These are phyloP conservation scores for Ilyonectria destructans DNA, from an alignment of 2,329 filamentous ascomycete genomes.

Conservation along the genomic window DNA sequence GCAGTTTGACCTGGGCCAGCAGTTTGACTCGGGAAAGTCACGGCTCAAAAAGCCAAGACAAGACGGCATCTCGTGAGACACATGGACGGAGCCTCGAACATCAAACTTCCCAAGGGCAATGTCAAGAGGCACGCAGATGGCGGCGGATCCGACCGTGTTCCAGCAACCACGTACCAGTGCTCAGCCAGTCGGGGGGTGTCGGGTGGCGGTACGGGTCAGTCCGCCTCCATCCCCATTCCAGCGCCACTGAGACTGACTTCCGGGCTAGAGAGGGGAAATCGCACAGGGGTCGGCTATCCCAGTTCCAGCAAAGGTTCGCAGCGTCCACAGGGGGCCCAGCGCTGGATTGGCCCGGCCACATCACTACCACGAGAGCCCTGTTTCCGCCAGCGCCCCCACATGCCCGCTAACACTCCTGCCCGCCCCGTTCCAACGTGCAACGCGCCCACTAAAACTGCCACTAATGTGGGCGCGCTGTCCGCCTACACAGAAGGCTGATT, in stretches of 20 bases:
- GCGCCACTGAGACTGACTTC: not conserved
- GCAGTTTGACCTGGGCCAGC: not conserved
- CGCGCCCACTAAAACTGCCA: slow-evolving; percentile 2
- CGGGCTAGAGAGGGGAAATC: no score
- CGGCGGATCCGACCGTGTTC: not conserved
- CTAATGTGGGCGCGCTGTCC: not conserved
- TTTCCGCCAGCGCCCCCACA: no score
- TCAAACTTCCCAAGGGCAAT: not conserved
- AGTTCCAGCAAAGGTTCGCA: not conserved
- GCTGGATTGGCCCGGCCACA: slow-evolving; percentile 1
- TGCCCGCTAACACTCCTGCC: not conserved
- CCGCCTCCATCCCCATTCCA: slow-evolving; percentile 26
- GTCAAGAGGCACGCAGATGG: slow-evolving; percentile 3
- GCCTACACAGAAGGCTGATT: not conserved
- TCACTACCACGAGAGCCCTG: no score
- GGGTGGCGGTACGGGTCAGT: slow-evolving; percentile 18
- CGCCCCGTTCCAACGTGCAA: not conserved
- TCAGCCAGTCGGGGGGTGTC: not conserved
- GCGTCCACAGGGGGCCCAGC: not conserved
- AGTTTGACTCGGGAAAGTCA: not conserved
- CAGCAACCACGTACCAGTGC: slow-evolving; percentile 3
- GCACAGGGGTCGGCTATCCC: not conserved
- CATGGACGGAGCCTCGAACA: slow-evolving; percentile 6
- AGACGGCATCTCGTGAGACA: not conserved
- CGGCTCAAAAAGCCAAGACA: not conserved